Conservation (phyloP, 768 basidiomycete genomes). For the Mrakia gelida region DNA sequence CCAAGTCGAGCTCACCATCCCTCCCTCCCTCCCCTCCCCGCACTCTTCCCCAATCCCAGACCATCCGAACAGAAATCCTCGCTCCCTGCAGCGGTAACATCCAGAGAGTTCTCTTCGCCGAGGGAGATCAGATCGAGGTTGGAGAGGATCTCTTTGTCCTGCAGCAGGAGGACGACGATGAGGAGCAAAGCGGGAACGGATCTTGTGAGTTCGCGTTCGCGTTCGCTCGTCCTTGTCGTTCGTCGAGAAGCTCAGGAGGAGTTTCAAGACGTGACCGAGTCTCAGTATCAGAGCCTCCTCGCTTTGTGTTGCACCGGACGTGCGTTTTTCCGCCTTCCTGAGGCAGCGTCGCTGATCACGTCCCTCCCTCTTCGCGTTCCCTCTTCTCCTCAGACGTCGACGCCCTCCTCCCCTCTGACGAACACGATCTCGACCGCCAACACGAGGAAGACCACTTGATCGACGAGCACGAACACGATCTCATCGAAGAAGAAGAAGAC, state of each 20-base stretch:
- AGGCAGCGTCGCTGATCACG: too few relatives aligned
- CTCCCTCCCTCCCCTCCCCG: background rate
- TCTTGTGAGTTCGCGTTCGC: background rate
- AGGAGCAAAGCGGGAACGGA: background rate
- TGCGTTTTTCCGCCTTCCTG: too few relatives aligned
- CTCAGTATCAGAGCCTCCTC: too few relatives aligned
- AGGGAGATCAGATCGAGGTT: background rate
- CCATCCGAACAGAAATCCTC: constrained; percentile 5
- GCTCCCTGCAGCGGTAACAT: constrained; percentile 1
- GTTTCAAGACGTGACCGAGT: too few relatives aligned
- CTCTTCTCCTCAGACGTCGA: background rate
- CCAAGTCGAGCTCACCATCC: background rate
- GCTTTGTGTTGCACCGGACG: too few relatives aligned
- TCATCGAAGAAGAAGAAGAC: background rate
- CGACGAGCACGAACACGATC: background rate
- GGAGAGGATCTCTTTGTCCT: constrained; percentile 12
- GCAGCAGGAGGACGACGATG: background rate
- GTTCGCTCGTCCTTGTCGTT: background rate
- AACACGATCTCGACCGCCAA: background rate
- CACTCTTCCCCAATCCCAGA: background rate
- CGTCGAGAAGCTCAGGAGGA: background rate
- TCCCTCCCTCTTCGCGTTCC: background rate
- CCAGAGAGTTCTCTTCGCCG: background rate
- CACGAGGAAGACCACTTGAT: background rate
- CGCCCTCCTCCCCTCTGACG: background rate